Percentiles rank a stretch among this genome's conserved stretches.
Conservation (phyloP, 202 grass and related monocot genomes). For the Eragrostis tef region DNA sequence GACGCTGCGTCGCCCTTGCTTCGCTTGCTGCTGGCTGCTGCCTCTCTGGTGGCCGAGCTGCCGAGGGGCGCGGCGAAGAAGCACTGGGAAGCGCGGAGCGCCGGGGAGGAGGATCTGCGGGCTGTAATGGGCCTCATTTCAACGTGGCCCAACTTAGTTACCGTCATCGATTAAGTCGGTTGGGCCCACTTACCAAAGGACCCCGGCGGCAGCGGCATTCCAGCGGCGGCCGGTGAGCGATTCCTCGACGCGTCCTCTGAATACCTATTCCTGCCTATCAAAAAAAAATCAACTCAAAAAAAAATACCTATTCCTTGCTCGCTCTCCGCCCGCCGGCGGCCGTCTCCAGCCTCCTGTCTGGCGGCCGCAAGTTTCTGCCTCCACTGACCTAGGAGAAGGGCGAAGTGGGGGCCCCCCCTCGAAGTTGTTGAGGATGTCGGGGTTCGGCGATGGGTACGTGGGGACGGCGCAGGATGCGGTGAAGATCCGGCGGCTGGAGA, state of each 20-base stretch:
- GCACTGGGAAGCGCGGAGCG: no score
- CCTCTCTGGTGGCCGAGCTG: no score
- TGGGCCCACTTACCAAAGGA: background rate
- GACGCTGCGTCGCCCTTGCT: no score
- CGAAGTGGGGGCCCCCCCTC: background rate
- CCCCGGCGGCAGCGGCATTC: background rate
- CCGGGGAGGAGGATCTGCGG: no score
- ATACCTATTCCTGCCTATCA: slow-evolving; percentile 33
- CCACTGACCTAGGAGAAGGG: background rate
- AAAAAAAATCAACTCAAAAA: no score
- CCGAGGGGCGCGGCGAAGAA: no score
- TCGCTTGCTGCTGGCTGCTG: no score
- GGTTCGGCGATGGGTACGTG: slow-evolving; percentile 93
- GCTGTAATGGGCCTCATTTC: background rate
- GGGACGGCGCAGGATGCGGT: slow-evolving; percentile 89
- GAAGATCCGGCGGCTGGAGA: slow-evolving; percentile 96
- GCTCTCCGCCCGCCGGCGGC: slow-evolving; percentile 14
- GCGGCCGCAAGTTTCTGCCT: background rate
- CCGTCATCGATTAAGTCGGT: background rate
- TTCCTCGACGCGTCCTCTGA: background rate
- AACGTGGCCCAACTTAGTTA: background rate
- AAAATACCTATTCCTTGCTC: slow-evolving; percentile 14
- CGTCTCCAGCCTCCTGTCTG: background rate
- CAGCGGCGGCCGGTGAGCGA: background rate
- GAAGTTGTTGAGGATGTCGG: slow-evolving; percentile 59